Percentiles rank a stretch among this genome's conserved stretches.
Conservation (phyloP, 805 yeast genomes). For the Zygosaccharomyces gambellarensis region DNA sequence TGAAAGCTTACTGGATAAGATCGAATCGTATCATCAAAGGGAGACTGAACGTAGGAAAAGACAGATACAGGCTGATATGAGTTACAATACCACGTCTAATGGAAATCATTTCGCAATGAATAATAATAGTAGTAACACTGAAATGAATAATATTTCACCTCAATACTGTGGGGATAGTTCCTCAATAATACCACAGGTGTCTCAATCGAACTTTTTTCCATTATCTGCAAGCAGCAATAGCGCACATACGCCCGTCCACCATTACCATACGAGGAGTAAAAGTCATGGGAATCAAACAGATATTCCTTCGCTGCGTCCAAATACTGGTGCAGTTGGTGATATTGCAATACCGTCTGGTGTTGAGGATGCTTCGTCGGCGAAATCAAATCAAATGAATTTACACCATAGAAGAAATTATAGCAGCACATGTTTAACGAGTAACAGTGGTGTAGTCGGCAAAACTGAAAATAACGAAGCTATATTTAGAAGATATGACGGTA, state of each 20-base stretch:
- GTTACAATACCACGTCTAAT: not conserved
- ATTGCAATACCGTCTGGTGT: slow-evolving; percentile 13
- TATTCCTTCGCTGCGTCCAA: slow-evolving; percentile 15
- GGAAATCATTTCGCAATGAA: not conserved
- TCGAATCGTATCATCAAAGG: slow-evolving; percentile 19
- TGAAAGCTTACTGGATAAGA: slow-evolving; percentile 22
- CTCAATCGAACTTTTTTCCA: slow-evolving; percentile 6
- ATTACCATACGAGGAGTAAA: slow-evolving; percentile 35
- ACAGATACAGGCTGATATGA: slow-evolving; percentile 38
- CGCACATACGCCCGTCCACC: slow-evolving; percentile 16
- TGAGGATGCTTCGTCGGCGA: slow-evolving; percentile 16
- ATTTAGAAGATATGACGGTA: slow-evolving; percentile 65
- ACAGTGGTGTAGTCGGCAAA: slow-evolving; percentile 44
- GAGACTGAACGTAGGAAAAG: slow-evolving; percentile 10
- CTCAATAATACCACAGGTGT: slow-evolving; percentile 6
- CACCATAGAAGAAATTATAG: slow-evolving; percentile 34
- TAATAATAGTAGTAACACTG: not conserved
- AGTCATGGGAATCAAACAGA: slow-evolving; percentile 25
- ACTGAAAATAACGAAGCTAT: slow-evolving; percentile 44
- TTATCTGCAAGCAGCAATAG: slow-evolving; percentile 14
- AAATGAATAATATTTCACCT: slow-evolving; percentile 18
- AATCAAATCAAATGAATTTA: slow-evolving; percentile 24
- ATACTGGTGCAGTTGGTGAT: slow-evolving; percentile 17
- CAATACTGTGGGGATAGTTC: slow-evolving; percentile 42
- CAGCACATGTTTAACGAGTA: slow-evolving; percentile 40